Conservation (phyloP, 192 early-diverging fungal species). For the Umbelopsis sp. region DNA sequence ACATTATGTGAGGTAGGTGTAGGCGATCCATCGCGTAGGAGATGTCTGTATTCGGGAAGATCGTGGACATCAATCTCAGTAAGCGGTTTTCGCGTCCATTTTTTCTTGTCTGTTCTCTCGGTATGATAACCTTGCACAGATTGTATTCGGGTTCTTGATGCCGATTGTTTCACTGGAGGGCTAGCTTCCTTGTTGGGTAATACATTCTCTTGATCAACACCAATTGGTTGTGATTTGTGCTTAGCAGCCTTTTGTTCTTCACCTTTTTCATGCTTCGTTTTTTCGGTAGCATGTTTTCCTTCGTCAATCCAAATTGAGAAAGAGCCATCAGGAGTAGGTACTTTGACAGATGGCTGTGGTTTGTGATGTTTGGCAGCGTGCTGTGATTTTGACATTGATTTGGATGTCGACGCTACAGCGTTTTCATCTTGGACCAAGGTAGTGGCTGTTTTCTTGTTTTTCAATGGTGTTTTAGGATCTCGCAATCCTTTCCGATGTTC, state of each 20-base stretch:
- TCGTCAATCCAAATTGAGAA: slow-evolving; percentile 9
- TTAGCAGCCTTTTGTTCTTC: neutral
- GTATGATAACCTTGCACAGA: neutral
- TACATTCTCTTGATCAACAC: neutral
- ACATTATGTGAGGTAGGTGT: neutral
- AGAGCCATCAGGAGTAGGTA: neutral
- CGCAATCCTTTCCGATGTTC: neutral
- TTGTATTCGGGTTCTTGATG: neutral
- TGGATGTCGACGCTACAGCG: neutral
- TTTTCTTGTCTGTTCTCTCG: neutral
- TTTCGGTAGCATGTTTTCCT: neutral
- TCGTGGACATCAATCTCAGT: slow-evolving; percentile 11
- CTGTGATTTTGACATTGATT: neutral
- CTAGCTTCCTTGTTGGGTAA: neutral
- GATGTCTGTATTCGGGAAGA: neutral
- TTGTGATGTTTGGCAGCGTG: neutral
- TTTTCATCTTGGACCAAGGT: neutral
- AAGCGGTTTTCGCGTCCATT: neutral
- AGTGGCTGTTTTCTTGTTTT: neutral
- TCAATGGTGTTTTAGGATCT: neutral
- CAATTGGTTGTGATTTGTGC: neutral
- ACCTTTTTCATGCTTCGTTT: neutral
- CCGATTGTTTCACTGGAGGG: neutral
- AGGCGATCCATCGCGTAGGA: neutral
- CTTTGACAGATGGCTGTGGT: neutral